A percentile compares a stretch with the other conserved stretches of the same genome.
Conservation (phyloP, 306 rosid genomes). For the Cyclanthera cordifolia region DNA sequence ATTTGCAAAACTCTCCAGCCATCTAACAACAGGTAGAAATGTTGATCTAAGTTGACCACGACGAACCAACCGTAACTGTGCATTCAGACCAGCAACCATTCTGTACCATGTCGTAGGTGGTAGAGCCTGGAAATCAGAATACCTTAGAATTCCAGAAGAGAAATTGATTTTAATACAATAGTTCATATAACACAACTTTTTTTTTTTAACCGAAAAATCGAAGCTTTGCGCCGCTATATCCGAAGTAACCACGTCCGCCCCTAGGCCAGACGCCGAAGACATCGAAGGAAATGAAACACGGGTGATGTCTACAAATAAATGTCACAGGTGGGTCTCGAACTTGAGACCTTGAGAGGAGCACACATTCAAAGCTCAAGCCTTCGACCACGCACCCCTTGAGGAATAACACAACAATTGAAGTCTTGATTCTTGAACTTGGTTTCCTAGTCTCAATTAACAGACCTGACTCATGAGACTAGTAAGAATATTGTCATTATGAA, state of each 20-base stretch:
- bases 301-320: too few relatives aligned
- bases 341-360: too few relatives aligned
- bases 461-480: conserved; percentile 99
- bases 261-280: too few relatives aligned
- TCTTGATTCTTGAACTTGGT: conserved; percentile 6
- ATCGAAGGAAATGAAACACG: too few relatives aligned
- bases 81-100: conserved; percentile 87
- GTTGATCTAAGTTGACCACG: conserved; percentile 78
- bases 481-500: conserved; percentile 77
- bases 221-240: too few relatives aligned
- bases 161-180: neutral
- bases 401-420: neutral
- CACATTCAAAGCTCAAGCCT: too few relatives aligned
- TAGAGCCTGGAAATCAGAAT: conserved; percentile 44
- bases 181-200: too few relatives aligned
- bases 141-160: neutral
- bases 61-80: conserved; percentile 84
- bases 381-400: too few relatives aligned
- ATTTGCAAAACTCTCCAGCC: conserved; percentile 89
- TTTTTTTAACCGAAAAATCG: too few relatives aligned
- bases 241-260: too few relatives aligned
- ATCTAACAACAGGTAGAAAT: conserved; percentile 65
- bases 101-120: conserved; percentile 95
- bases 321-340: too few relatives aligned
- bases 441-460: conserved; percentile 24